Base-by-base conservation (phyloP, 495 filamentous ascomycete species). In the Evansstolkia leycettana region DNA sequence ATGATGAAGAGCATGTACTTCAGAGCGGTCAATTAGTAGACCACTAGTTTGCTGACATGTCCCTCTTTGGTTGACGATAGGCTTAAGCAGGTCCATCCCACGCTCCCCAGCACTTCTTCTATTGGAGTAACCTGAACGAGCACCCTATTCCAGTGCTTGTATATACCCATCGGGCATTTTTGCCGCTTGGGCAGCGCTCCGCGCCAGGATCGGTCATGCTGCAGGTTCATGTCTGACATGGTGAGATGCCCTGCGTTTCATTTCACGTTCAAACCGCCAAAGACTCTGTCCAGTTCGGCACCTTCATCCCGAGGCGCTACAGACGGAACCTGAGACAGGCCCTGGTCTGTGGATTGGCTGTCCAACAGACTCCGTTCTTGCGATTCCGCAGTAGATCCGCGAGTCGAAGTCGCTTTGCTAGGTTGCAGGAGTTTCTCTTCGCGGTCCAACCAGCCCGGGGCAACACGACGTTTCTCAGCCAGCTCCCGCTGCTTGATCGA, bases 381-480 rank as follows among this genome's bases (percentile, higher is more conserved):
- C 33, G 15, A 5, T 13, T 18, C 36, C n/a, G 42, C 46, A 10
- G 36, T 33, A 0, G 36, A 13, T 2, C 30, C 36, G 7, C 39
- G 40, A 5, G 42, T 46, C 11, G 17, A 23, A 23, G 24, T 28
- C 30, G 52, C 38, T 20, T 50, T 45, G 28, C 41, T 57, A 3
- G 90, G 90, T 60, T 88, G 76, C 31, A 98, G 55, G 36, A 98
- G 60, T 47, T 82, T 73, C 52, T 82, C 78, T 17, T 94, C 84
- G 24, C 84, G 80, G 54, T 98, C 90, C 47, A 98, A 58, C 83
- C 89, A 98, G 1, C 90, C 90, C 11, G 90, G 90, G 27, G 90
- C 90, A 23, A 94, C 69, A 13, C 86, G 68, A 35, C 90, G 58
- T 69, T 94, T 94, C 72, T 96, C 90, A 23, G 84, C 84, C 37